Conservation (phyloP, 2,329 filamentous ascomycete species). For the Bertia moriformis region DNA sequence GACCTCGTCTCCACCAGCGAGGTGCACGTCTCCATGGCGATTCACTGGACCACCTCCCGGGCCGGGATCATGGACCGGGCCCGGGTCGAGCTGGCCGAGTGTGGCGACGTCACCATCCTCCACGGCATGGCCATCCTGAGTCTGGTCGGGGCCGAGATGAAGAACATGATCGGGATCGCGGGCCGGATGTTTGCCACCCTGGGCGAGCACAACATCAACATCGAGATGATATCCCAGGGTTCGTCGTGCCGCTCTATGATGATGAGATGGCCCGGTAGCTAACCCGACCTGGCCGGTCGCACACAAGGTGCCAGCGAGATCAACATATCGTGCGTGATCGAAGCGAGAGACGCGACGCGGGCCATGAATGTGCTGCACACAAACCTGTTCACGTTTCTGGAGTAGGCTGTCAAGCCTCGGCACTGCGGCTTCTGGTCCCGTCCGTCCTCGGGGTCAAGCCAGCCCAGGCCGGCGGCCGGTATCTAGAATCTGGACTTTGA, state of each 20-base stretch:
- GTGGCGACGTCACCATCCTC: conserved; percentile 81
- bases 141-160: conserved; percentile 87
- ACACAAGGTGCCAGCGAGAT: conserved; percentile 81
- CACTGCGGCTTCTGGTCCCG: not conserved
- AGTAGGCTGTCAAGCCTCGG: conserved; percentile 39
- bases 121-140: conserved; percentile 90
- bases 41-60: conserved; percentile 63
- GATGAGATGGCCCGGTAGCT: conserved; percentile 1
- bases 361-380: conserved; percentile 95
- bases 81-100: conserved; percentile 59
- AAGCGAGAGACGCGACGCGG: conserved; percentile 74
- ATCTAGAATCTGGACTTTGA: too few relatives aligned
- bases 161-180: conserved; percentile 89
- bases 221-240: conserved; percentile 99
- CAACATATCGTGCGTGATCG: conserved; percentile 96
- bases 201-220: conserved; percentile 85
- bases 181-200: conserved; percentile 90
- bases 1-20: conserved; percentile 94
- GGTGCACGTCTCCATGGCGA: conserved; percentile 93
- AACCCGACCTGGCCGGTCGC: not conserved
- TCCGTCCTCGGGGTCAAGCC: too few relatives aligned
- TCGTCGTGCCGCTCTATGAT: conserved; percentile 12
- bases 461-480: too few relatives aligned
- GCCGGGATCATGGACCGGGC: conserved; percentile 51
- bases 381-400: conserved; percentile 88